Percentiles rank a stretch among this genome's conserved stretches.
Evolutionary conservation across 352 stramenopile species (phyloP).

Genomic region (Globisporangium middletonii): DNA sequence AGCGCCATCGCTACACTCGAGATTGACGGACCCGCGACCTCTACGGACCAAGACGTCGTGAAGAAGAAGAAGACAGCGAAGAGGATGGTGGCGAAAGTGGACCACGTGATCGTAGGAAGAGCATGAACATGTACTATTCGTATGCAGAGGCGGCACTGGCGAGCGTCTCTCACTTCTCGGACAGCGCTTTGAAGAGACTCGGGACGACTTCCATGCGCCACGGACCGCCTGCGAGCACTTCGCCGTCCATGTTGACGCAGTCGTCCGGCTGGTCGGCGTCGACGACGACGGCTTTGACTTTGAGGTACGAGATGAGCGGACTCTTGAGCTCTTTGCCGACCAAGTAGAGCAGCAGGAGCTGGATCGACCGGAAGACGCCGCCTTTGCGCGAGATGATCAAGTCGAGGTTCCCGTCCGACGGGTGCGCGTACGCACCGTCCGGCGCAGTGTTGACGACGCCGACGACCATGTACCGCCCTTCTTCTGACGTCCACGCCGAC

Average conservation of each 20-base stretch:
- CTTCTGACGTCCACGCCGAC: too few species aligned
- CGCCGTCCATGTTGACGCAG: slow-evolving; percentile 71
- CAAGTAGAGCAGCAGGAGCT: slow-evolving; percentile 52
- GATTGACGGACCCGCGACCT: too few species aligned
- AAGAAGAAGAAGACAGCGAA: too few species aligned
- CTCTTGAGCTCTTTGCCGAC: slow-evolving; percentile 49
- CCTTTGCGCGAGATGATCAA: slow-evolving; percentile 64
- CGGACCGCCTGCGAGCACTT: slow-evolving; percentile 53
- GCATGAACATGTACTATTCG: too few species aligned
- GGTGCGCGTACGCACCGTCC: slow-evolving; percentile 62
- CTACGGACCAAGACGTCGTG: too few species aligned
- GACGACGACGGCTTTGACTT: slow-evolving; percentile 74
- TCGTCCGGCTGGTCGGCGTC: slow-evolving; percentile 40
- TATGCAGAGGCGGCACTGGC: too few species aligned
- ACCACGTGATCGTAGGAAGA: too few species aligned
- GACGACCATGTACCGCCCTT: too few species aligned
- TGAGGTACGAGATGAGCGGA: slow-evolving; percentile 59
- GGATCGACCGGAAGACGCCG: slow-evolving; percentile 25
- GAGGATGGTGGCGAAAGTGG: too few species aligned
- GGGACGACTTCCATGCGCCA: slow-evolving; percentile 75
- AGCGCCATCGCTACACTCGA: too few species aligned
- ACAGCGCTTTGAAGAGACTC: slow-evolving; percentile 60
- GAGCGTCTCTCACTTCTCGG: slow-evolving; percentile 49
- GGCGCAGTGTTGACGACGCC: too few species aligned
- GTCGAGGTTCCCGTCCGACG: slow-evolving; percentile 76